These are phyloP conservation scores for Yamadazyma kanchanaburiensis DNA, from an alignment of 1,139 yeast species.

Conservation along the genomic window DNA sequence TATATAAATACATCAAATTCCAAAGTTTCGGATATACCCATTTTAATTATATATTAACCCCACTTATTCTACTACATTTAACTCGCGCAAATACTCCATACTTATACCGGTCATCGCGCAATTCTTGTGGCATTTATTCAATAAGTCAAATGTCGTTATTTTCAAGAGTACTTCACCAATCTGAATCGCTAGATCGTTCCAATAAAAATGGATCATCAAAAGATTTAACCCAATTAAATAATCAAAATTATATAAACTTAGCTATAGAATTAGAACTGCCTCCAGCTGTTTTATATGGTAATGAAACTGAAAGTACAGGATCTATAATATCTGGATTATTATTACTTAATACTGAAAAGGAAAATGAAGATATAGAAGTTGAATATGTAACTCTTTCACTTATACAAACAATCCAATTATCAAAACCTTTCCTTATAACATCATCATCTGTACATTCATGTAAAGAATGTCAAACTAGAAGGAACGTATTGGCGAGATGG, in stretches of 20 bases:
- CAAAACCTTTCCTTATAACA: slow-evolving; percentile 63
- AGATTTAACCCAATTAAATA: neutral
- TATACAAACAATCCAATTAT: slow-evolving; percentile 63
- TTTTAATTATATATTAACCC: too few relatives aligned
- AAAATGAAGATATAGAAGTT: slow-evolving; percentile 31
- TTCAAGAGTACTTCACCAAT: slow-evolving; percentile 11
- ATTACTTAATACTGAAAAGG: slow-evolving; percentile 14
- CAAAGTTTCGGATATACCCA: too few relatives aligned
- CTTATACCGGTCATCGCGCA: slow-evolving; percentile 1
- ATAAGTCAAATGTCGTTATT: slow-evolving; percentile 11
- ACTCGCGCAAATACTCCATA: too few relatives aligned
- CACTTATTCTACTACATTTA: too few relatives aligned
- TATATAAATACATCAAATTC: too few relatives aligned
- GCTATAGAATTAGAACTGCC: slow-evolving; percentile 80
- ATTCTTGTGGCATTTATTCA: neutral
- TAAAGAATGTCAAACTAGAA: slow-evolving; percentile 50
- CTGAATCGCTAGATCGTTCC: neutral
- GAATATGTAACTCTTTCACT: slow-evolving; percentile 61
- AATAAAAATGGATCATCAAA: neutral
- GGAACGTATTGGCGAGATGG: slow-evolving; percentile 79
- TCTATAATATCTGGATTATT: slow-evolving; percentile 79
- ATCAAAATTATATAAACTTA: slow-evolving; percentile 25
- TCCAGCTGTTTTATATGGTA: slow-evolving; percentile 82
- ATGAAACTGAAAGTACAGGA: slow-evolving; percentile 76
- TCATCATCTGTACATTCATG: slow-evolving; percentile 51